These are phyloP conservation scores for Camelina laxa DNA, from an alignment of 345 rosid genomes.

Conservation along the genomic window DNA sequence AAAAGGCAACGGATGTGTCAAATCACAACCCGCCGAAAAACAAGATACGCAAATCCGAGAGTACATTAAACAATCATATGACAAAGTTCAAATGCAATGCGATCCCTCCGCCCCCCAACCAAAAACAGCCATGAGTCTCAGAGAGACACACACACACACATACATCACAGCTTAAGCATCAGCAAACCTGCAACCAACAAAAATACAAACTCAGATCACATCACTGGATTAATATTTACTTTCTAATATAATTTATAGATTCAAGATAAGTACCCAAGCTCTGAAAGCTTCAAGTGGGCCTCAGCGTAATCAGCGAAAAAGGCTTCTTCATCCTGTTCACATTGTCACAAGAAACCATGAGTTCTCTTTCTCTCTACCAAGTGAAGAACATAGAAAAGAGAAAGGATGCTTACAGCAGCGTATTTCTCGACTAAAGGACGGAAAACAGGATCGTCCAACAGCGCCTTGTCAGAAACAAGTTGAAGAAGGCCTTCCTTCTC, in stretches of 20 bases:
- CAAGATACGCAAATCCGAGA: slow-evolving; percentile 30
- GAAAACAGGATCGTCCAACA: slow-evolving; percentile 82
- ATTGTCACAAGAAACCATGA: slow-evolving; percentile 17
- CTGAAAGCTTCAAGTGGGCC: slow-evolving; percentile 88
- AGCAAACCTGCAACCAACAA: slow-evolving; percentile 37
- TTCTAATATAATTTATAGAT: neutral
- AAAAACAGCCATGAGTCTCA: slow-evolving; percentile 23
- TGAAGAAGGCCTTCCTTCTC: slow-evolving; percentile 88
- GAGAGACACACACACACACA: neutral
- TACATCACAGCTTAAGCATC: slow-evolving; percentile 37
- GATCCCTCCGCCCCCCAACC: neutral
- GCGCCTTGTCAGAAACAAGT: slow-evolving; percentile 82
- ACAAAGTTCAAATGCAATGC: slow-evolving; percentile 37
- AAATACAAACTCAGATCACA: neutral
- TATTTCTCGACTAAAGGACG: slow-evolving; percentile 90
- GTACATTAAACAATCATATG: slow-evolving; percentile 37
- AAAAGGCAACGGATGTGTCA: slow-evolving; percentile 28
- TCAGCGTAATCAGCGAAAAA: slow-evolving; percentile 85
- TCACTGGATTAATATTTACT: neutral
- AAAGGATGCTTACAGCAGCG: slow-evolving; percentile 59
- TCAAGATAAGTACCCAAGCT: slow-evolving; percentile 75
- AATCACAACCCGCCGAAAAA: slow-evolving; percentile 5
- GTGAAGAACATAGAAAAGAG: neutral
- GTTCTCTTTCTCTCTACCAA: neutral
- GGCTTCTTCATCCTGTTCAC: slow-evolving; percentile 84